phyloP scores from a whole-genome alignment of 1,284 basidiomycete species.

The Pascua sp. region DNA sequence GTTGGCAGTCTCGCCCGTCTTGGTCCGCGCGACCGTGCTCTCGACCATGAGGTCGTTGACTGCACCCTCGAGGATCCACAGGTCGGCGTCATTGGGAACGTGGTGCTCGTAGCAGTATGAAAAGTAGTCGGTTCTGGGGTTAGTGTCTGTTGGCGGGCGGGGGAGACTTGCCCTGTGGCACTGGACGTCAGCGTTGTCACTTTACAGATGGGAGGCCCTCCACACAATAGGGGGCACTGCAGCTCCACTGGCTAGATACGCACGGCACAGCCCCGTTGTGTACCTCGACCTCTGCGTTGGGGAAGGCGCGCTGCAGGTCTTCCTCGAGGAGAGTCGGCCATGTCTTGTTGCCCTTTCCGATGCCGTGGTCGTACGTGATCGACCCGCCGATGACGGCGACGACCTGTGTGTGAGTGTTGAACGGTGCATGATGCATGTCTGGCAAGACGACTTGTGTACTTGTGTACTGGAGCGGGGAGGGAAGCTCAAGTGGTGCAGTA shows the following conservation, averaged over 20 bases:
- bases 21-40: background rate
- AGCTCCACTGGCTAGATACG: background rate
- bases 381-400: slow-evolving; percentile 7
- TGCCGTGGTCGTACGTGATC: slow-evolving; percentile 3
- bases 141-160: slow-evolving; percentile 15
- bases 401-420: background rate
- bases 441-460: too few species aligned
- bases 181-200: background rate
- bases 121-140: slow-evolving; percentile 8
- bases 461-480: too few species aligned
- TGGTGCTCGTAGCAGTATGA: slow-evolving; percentile 7
- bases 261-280: slow-evolving; percentile 3
- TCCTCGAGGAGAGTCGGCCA: background rate
- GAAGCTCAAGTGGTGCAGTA: too few species aligned
- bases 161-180: slow-evolving; percentile 26
- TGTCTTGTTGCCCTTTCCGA: background rate
- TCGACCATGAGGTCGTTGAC: slow-evolving; percentile 2
- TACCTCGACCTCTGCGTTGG: slow-evolving; percentile 1
- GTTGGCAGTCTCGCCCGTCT: background rate
- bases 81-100: background rate
- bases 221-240: background rate
- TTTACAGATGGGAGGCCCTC: too few species aligned
- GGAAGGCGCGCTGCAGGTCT: background rate
- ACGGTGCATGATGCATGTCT: background rate
- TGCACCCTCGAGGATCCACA: slow-evolving; percentile 8